phyloP scores from a whole-genome alignment of 441 rosid species.

The Rhodomyrtus psidioides region DNA sequence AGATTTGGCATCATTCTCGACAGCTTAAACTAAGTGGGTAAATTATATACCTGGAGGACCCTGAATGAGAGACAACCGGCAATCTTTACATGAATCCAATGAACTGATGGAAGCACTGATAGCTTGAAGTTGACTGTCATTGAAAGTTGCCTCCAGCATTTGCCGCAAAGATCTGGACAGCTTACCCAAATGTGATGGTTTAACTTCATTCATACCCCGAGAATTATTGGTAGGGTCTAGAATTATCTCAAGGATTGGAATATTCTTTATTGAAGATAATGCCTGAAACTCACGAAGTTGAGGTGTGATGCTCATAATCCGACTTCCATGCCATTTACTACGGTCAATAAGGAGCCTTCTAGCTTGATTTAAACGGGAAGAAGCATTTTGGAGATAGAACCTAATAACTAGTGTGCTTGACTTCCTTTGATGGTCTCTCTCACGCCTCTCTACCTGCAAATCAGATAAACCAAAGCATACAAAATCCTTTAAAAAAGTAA shows the following conservation, averaged over 20 bases:
- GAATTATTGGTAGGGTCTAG: conserved; percentile 53
- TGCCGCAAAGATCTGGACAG: conserved; percentile 64
- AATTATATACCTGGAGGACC: conserved; percentile 90
- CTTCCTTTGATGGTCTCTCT: conserved; percentile 76
- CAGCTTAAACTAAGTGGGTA: background rate
- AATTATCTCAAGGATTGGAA: conserved; percentile 75
- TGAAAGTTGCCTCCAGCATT: conserved; percentile 68
- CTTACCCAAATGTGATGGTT: conserved; percentile 37
- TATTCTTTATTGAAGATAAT: conserved; percentile 60
- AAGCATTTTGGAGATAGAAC: conserved; percentile 82
- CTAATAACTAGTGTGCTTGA: conserved; percentile 64
- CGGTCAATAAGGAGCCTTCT: conserved; percentile 92
- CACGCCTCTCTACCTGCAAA: conserved; percentile 94
- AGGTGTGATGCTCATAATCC: conserved; percentile 81
- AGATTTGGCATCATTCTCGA: background rate
- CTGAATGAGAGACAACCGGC: conserved; percentile 89
- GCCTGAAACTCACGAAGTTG: conserved; percentile 98
- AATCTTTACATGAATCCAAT: conserved; percentile 37
- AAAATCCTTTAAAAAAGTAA: background rate
- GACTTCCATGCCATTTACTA: conserved; percentile 97
- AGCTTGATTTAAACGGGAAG: conserved; percentile 77
- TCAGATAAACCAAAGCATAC: conserved; percentile 3
- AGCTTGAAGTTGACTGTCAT: conserved; percentile 89
- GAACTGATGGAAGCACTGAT: conserved; percentile 57
- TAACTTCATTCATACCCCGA: conserved; percentile 20